Percentiles rank a stretch among this genome's conserved stretches.
phyloP scores from a whole-genome alignment of 2,329 filamentous ascomycete genomes.

The Penicillium freii region DNA sequence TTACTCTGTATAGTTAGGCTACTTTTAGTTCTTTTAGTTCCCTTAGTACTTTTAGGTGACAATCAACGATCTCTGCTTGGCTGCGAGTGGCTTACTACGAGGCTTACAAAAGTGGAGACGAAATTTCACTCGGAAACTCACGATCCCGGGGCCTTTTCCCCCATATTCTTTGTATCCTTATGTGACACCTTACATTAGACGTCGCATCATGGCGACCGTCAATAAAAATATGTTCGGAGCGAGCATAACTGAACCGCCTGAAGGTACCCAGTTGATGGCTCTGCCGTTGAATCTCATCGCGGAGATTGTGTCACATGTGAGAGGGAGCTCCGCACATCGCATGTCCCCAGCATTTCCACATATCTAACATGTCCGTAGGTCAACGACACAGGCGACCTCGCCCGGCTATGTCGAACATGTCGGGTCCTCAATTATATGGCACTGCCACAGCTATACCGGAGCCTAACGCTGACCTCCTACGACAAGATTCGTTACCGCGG shows the following conservation, averaged over 20 bases:
- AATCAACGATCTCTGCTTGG: neutral
- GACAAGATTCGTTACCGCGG: slow-evolving; percentile 57
- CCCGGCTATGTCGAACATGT: slow-evolving; percentile 59
- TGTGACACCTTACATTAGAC: slow-evolving; percentile 23
- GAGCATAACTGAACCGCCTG: slow-evolving; percentile 33
- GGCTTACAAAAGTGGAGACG: slow-evolving; percentile 12
- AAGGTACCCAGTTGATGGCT: slow-evolving; percentile 34
- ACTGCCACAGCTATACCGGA: slow-evolving; percentile 59
- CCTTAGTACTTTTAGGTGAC: neutral
- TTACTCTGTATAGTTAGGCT: no score
- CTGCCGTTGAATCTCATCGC: slow-evolving; percentile 60
- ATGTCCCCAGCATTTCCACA: neutral
- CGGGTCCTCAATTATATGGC: slow-evolving; percentile 64
- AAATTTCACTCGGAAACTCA: slow-evolving; percentile 19
- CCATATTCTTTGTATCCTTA: slow-evolving; percentile 9
- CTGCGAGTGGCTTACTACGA: neutral
- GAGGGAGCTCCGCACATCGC: slow-evolving; percentile 15
- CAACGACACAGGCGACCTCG: slow-evolving; percentile 58
- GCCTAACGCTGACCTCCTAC: slow-evolving; percentile 58
- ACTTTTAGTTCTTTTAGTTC: no score
- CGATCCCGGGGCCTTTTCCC: slow-evolving; percentile 18
- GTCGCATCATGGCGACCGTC: slow-evolving; percentile 44
- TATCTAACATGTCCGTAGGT: slow-evolving; percentile 44
- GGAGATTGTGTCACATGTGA: slow-evolving; percentile 55
- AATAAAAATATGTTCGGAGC: slow-evolving; percentile 45